These are phyloP conservation scores for Penicillium verrucosum DNA, from an alignment of 2,329 filamentous ascomycete species.

Conservation along the genomic window DNA sequence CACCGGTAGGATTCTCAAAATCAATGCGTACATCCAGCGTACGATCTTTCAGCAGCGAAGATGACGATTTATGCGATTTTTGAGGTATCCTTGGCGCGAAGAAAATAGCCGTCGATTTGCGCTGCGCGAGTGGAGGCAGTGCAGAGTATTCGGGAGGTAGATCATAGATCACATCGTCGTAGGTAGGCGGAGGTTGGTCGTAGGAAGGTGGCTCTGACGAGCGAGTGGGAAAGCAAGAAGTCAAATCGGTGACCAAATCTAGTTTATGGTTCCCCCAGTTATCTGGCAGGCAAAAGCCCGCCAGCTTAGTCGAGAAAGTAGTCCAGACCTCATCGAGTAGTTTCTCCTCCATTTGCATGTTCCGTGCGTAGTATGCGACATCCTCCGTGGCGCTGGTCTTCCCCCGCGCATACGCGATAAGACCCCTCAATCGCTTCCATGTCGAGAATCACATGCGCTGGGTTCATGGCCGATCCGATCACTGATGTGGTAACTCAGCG, in stretches of 20 bases:
- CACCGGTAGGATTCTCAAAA: slow-evolving; percentile 22
- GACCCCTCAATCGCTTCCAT: slow-evolving; percentile 17
- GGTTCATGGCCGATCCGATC: slow-evolving; percentile 2
- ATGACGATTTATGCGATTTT: slow-evolving; percentile 5
- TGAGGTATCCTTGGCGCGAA: slow-evolving; percentile 6
- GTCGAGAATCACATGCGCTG: slow-evolving; percentile 11
- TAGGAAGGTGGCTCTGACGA: slow-evolving; percentile 18
- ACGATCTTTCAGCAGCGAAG: slow-evolving; percentile 9
- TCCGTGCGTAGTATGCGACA: neutral
- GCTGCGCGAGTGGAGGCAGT: slow-evolving; percentile 28
- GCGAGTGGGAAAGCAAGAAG: slow-evolving; percentile 4
- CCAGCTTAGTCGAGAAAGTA: neutral
- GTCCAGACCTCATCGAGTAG: slow-evolving; percentile 14
- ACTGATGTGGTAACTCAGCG: slow-evolving; percentile 13
- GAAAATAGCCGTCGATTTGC: slow-evolving; percentile 12
- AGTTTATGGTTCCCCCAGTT: neutral
- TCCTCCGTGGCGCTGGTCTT: neutral
- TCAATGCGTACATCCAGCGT: slow-evolving; percentile 21
- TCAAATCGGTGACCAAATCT: slow-evolving; percentile 5
- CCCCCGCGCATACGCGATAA: slow-evolving; percentile 2
- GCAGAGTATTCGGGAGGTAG: slow-evolving; percentile 35
- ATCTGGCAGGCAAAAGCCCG: neutral
- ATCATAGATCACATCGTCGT: slow-evolving; percentile 33
- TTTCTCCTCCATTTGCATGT: slow-evolving; percentile 5
- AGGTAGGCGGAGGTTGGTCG: slow-evolving; percentile 30